Evolutionary conservation across 2,329 filamentous ascomycete species (phyloP).

Genomic region (Scytalidium lignicola): DNA sequence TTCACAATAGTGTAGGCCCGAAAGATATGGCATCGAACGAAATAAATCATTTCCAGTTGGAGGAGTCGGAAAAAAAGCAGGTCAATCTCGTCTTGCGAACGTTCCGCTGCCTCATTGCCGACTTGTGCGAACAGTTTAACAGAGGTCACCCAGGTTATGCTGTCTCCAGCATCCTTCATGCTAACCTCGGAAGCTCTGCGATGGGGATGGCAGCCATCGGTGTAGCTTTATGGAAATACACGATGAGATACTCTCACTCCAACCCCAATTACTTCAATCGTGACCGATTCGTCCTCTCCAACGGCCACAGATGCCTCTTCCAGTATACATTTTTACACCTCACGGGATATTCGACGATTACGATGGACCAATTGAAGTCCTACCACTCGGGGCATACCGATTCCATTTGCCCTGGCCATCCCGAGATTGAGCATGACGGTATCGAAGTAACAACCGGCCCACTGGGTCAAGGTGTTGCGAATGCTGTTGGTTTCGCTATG

Average conservation of each 20-base stretch:
- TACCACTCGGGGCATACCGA: constrained; percentile 37
- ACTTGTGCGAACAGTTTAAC: constrained; percentile 65
- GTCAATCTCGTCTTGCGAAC: constrained; percentile 49
- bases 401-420: constrained; percentile 39
- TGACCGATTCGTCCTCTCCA: constrained; percentile 39
- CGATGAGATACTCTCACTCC: constrained; percentile 35
- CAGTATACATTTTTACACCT: constrained; percentile 41
- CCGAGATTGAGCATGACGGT: constrained; percentile 44
- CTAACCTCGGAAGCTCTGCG: neutral
- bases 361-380: constrained; percentile 40
- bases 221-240: constrained; percentile 36
- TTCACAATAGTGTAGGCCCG: too few relatives aligned
- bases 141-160: constrained; percentile 62
- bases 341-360: constrained; percentile 40
- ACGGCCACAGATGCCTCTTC: constrained; percentile 40
- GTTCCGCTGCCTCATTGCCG: constrained; percentile 59
- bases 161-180: neutral
- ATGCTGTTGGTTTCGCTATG: constrained; percentile 48
- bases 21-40: neutral
- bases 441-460: constrained; percentile 48
- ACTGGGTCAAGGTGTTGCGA: constrained; percentile 46
- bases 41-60: too few relatives aligned
- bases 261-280: constrained; percentile 36
- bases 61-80: too few relatives aligned
- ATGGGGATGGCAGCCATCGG: constrained; percentile 41